Evolutionary conservation across 2,329 filamentous ascomycete genomes (phyloP).

Genomic region (Chaetomiaceae sp.): DNA sequence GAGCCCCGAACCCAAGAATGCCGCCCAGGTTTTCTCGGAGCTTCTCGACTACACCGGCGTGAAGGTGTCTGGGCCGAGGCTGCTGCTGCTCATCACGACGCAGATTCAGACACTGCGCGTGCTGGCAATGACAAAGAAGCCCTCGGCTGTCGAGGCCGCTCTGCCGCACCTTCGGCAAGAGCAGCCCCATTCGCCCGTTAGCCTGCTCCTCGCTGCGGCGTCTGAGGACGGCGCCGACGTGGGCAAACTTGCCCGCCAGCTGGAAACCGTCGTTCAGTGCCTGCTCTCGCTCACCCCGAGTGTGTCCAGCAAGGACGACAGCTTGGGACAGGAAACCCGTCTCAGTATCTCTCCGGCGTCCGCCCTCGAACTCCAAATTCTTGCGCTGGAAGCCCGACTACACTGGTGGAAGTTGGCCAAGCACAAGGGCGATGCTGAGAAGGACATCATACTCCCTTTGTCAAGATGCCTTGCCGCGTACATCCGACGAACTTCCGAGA

Average conservation of each 20-base stretch:
- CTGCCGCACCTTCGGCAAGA: constrained; percentile 49
- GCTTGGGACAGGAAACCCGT: constrained; percentile 44
- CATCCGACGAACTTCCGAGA: constrained; percentile 42
- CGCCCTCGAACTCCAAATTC: constrained; percentile 56
- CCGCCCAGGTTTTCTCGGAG: constrained; percentile 46
- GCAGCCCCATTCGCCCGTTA: constrained; percentile 51
- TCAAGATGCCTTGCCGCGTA: constrained; percentile 58
- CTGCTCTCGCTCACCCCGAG: constrained; percentile 62
- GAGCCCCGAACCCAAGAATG: constrained; percentile 29
- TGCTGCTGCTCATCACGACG: constrained; percentile 53
- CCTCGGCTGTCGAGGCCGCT: constrained; percentile 51
- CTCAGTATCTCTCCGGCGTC: constrained; percentile 50
- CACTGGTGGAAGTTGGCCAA: constrained; percentile 59
- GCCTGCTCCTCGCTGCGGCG: constrained; percentile 46
- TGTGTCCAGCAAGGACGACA: constrained; percentile 58
- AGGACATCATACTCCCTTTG: constrained; percentile 61
- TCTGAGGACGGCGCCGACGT: constrained; percentile 39
- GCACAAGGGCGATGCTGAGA: constrained; percentile 54
- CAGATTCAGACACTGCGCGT: constrained; percentile 62
- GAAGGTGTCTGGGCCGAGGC: constrained; percentile 36
- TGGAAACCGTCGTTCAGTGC: constrained; percentile 60
- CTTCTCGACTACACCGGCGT: constrained; percentile 55
- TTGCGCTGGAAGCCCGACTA: constrained; percentile 57
- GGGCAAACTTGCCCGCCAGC: constrained; percentile 56
- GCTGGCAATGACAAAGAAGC: constrained; percentile 54